Base-by-base conservation (phyloP, 2,329 filamentous ascomycete genomes). In the Aspergillus udagawae region DNA sequence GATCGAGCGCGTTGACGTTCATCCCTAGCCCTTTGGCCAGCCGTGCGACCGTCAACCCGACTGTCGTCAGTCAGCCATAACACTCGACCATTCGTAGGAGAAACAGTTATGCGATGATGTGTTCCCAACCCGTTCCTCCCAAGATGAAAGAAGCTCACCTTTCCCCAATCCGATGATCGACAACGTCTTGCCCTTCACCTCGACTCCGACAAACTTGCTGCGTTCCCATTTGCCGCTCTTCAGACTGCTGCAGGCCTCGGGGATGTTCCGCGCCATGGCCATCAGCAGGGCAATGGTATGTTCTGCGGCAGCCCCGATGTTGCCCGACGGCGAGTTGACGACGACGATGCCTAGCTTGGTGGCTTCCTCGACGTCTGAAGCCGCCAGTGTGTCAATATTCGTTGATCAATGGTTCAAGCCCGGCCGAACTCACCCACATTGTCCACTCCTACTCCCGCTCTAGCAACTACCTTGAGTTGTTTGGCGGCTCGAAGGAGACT, bases 161-260 rank as follows among this genome's bases (percentile, higher is more conserved):
- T 92, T 92, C n/a, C 90, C 90, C 27, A 92, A 75, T 1, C 90
- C 90, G 42, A 94, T 84, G 51, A 93, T 87, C 1, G 86, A 89
- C 6, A 93, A 77, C 1, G 84, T 88, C 76, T 92, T 93, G 49
- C 86, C 84, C 51, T 90, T 88, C 10, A 92, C 86, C 71, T 93
- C 90, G 20, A 91, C 83, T 4, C 90, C 90, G 0, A 91, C 87
- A 3, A 92, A 80, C 64, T 85, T 84, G 67, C 86, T 85, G 55
- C 90, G 80, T 70, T 92, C 89, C 90, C 90, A 93, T 53, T 83
- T 85, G 0, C 86, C 87, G n/a, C 72, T 77, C 66, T 92, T 90
- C 61, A 91, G 77, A 58, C 82, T 85, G n/a, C 82, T 77, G 62
- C 87, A 87, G 1, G 86, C 90, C 52, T 85, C 83, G 1, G 88